These are phyloP conservation scores for Urtica urens DNA, from an alignment of 306 rosid species.

Conservation along the genomic window DNA sequence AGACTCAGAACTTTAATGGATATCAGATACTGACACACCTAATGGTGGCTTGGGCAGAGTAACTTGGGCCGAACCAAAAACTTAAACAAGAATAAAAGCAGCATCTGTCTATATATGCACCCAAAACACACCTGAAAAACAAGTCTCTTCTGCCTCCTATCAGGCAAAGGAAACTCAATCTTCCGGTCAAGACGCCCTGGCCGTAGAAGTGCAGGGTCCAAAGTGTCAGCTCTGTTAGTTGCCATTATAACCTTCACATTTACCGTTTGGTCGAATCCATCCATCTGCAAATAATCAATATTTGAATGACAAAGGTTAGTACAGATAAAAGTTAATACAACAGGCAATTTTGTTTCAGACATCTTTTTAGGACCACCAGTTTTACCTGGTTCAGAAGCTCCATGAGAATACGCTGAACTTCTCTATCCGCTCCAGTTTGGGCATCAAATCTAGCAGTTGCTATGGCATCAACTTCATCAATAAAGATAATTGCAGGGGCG, in stretches of 20 bases:
- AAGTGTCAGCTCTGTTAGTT: constrained; percentile 92
- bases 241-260: constrained; percentile 99
- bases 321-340: no score
- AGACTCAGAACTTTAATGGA: no score
- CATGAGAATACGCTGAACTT: constrained; percentile 99
- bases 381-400: constrained; percentile 93
- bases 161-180: constrained; percentile 96
- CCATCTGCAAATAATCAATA: constrained; percentile 49
- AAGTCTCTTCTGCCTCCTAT: constrained; percentile 93
- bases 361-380: no score
- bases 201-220: constrained; percentile 96
- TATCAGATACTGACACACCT: no score
- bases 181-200: constrained; percentile 98
- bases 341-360: no score
- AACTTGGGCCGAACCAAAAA: no score
- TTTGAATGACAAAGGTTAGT: not conserved
- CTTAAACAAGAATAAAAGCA: not conserved
- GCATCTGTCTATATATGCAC: not conserved
- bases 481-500: constrained; percentile 97
- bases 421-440: constrained; percentile 99
- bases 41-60: not conserved
- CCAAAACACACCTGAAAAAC: constrained; percentile 73
- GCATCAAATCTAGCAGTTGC: constrained; percentile 99
- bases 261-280: constrained; percentile 97
- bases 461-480: constrained; percentile 98